These are phyloP conservation scores for Cryphonectria parasitica DNA, from an alignment of 2,329 filamentous ascomycete genomes.

Conservation along the genomic window DNA sequence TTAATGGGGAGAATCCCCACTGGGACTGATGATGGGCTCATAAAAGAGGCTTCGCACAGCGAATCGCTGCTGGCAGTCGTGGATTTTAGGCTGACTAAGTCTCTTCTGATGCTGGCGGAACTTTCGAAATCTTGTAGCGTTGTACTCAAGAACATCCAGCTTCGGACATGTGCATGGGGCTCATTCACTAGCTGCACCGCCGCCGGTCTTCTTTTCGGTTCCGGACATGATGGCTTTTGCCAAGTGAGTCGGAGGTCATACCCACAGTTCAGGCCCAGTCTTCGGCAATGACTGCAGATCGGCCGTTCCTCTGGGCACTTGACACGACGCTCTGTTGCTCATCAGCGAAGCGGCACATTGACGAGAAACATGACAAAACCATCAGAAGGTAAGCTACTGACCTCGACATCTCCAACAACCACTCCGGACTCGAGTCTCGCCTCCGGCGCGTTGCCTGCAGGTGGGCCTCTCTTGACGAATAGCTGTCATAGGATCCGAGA, in stretches of 20 bases:
- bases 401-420: slow-evolving; percentile 24
- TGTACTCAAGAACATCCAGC: slow-evolving; percentile 30
- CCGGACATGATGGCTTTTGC: slow-evolving; percentile 1
- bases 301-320: slow-evolving; percentile 21
- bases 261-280: slow-evolving; percentile 12
- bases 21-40: background rate
- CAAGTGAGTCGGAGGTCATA: slow-evolving; percentile 18
- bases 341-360: background rate
- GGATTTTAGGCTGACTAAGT: background rate
- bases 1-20: background rate
- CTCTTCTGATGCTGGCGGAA: background rate
- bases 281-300: slow-evolving; percentile 5
- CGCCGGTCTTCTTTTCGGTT: background rate
- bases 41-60: background rate
- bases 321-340: slow-evolving; percentile 15
- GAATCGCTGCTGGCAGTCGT: background rate
- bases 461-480: background rate
- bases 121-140: slow-evolving; percentile 21
- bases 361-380: background rate
- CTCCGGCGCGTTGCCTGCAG: background rate
- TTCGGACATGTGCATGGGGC: background rate
- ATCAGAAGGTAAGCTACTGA: background rate
- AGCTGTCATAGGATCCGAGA: background rate
- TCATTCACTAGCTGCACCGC: background rate
- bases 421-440: slow-evolving; percentile 20